Percentiles rank a stretch among this genome's conserved stretches.
Conservation (phyloP, 1,139 yeast genomes). For the Protomyces macrosporus region DNA sequence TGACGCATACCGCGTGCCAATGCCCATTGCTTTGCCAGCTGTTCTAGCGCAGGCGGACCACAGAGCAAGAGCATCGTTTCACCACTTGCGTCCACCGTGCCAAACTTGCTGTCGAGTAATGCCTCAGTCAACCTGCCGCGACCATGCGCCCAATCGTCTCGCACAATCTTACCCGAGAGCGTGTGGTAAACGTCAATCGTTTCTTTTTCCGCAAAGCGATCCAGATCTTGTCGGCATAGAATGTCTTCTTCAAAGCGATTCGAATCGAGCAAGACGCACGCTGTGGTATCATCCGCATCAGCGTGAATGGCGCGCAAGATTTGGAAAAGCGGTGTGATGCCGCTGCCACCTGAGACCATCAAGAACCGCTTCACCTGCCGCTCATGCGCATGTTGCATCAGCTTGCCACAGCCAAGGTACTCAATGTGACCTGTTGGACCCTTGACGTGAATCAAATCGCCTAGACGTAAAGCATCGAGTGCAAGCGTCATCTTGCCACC, state of each 20-base stretch:
- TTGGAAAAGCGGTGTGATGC: conserved; percentile 69
- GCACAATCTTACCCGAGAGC: conserved; percentile 24
- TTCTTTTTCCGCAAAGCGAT: conserved; percentile 53
- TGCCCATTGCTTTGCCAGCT: conserved; percentile 17
- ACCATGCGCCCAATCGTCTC: conserved; percentile 23
- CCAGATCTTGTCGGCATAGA: conserved; percentile 69
- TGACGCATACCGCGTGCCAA: conserved; percentile 6
- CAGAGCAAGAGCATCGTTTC: conserved; percentile 9
- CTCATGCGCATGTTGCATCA: conserved; percentile 28
- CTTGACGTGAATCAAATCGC: conserved; percentile 41
- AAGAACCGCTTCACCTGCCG: conserved; percentile 64
- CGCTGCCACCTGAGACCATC: conserved; percentile 82
- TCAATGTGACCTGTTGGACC: conserved; percentile 66
- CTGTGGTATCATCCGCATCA: conserved; percentile 78
- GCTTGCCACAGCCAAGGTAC: conserved; percentile 69
- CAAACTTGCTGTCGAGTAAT: conserved; percentile 26
- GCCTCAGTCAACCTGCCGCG: conserved; percentile 26
- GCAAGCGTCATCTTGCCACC: conserved; percentile 79
- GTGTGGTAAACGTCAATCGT: conserved; percentile 29
- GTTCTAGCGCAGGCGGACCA: conserved; percentile 22
- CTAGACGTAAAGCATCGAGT: conserved; percentile 43
- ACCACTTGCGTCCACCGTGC: background rate
- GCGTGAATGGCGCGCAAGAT: conserved; percentile 61
- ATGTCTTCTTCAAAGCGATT: conserved; percentile 71
- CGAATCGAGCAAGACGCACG: conserved; percentile 73